phyloP scores from a whole-genome alignment of 1,284 basidiomycete species.

The Boletus mariae region DNA sequence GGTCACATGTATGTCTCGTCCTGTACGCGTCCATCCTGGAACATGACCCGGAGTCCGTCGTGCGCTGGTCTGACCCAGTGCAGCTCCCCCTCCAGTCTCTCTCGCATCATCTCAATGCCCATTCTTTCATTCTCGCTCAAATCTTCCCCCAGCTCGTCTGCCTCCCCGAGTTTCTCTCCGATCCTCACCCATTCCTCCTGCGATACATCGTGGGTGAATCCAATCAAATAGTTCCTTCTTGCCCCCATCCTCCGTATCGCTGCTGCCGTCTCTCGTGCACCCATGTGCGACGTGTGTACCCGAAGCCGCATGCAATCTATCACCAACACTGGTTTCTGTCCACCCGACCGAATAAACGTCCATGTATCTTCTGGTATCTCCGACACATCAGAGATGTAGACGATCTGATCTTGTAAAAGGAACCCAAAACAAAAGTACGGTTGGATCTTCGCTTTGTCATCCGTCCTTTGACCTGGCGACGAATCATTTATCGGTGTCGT shows the following conservation, averaged over 20 bases:
- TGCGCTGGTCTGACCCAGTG: slow-evolving; percentile 69
- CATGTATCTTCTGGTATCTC: slow-evolving; percentile 68
- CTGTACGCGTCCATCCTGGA: slow-evolving; percentile 37
- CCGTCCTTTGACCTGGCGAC: slow-evolving; percentile 6
- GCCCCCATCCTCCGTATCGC: slow-evolving; percentile 54
- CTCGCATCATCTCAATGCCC: slow-evolving; percentile 45
- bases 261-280: slow-evolving; percentile 54
- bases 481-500: slow-evolving; percentile 39
- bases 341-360: slow-evolving; percentile 43
- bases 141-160: slow-evolving; percentile 19
- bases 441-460: slow-evolving; percentile 28
- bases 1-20: slow-evolving; percentile 46
- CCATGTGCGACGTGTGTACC: slow-evolving; percentile 70
- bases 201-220: slow-evolving; percentile 65
- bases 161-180: slow-evolving; percentile 38
- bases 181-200: slow-evolving; percentile 68
- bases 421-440: slow-evolving; percentile 78
- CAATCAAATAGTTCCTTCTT: slow-evolving; percentile 62
- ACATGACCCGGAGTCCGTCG: slow-evolving; percentile 58
- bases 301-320: slow-evolving; percentile 67
- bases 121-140: slow-evolving; percentile 39
- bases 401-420: slow-evolving; percentile 57
- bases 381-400: slow-evolving; percentile 76
- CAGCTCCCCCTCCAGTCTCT: slow-evolving; percentile 41
- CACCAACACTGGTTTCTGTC: slow-evolving; percentile 52